Evolutionary conservation across 495 filamentous ascomycete genomes (phyloP), one percentile per base, ranked within the genome.

Genomic region (Astrocystis sublimbata): DNA sequence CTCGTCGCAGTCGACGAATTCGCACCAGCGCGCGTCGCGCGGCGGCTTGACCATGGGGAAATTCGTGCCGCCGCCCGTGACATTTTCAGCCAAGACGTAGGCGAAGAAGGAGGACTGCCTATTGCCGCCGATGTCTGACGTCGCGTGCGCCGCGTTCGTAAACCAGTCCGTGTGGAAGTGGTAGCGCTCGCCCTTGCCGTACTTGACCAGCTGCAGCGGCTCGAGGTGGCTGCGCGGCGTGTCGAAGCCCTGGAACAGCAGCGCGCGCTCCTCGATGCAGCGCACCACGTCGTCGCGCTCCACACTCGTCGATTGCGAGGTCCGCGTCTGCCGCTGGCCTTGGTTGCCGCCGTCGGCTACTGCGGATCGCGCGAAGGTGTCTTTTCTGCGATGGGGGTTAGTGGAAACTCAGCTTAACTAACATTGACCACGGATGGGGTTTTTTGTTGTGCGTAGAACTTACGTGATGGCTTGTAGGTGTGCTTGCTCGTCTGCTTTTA

Each of bases 211-310:
- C 63, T 85, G 83, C 21, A 85, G 62, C 1, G 81, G 79, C 69
- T 85, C 83, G 5, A 85, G 74, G 54, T 78, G 72, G 2, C 72
- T 55, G 6, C 72, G 76, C 0, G 78, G 74, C 12, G 68, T 58
- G 60, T 75, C 71, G 66, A 77, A 88, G 71, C 89, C 89, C 63
- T 91, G 89, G 73, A 92, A 88, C n/a, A 78, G 52, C 9, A 85
- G 79, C 8, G 89, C 89, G 38, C 89, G 88, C 28, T 80, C 74
- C 65, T 89, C 86, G 60, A 91, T 84, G 75, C 89, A 91, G 33
- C 84, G 82, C 4, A 90, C 85, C 1, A 83, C 76, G 40, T 76
- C 67, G 71, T 88, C 83, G 70, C 84, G 83, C 41, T 66, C 66
- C 3, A 80, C 71, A 64, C 64, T 73, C 38, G 79, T 79, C 15